Evolutionary conservation across 1,284 basidiomycete genomes (phyloP), one percentile per base, ranked within the genome.

Genomic region (Sporisorium iseilematis-ciliati): DNA sequence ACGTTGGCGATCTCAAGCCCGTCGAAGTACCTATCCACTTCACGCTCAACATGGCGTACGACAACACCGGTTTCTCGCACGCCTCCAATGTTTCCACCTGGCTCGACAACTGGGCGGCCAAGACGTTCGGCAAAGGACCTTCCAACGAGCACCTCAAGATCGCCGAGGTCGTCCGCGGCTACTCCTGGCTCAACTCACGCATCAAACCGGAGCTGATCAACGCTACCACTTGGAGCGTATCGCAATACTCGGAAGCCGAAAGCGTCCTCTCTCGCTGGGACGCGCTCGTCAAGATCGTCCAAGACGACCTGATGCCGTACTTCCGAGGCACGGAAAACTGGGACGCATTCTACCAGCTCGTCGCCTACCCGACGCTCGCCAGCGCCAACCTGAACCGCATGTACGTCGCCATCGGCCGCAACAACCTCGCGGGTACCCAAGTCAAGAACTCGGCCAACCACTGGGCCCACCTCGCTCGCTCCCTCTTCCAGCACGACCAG

Each of bases 171-270:
- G 86, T 91, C 6, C 88, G 85, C 1, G 90, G 90, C 70, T 85
- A 91, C 60, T 91, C 90, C 16, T 87, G 88, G 42, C 89, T 88
- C 84, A 91, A 91, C 75, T 86, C 89, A 0, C 86, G 90, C 26
- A 86, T 90, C 65, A 92, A 92, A 84, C 90, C 90, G 0, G 91
- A 92, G 85, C 83, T 92, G 29, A 80, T 91, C 65, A 90, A 90
- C 79, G 73, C 87, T 2, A 90, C 90, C 1, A 90, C 89, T 0
- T 92, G 87, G 85, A 90, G 89, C 67, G 78, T 91, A 52, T 87
- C 87, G 48, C 89, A 90, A 82, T 91, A 92, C 81, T 86, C 90
- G 81, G 91, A 92, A 90, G 91, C 78, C 57, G 90, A 87, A 2
- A 11, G 21, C 50, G 57, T 60, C 7, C 55, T 52, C 10, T 53